Evolutionary conservation across 495 filamentous ascomycete species (phyloP), one percentile per base, ranked within the genome.

Genomic region (Astrothelium macrocarpum): DNA sequence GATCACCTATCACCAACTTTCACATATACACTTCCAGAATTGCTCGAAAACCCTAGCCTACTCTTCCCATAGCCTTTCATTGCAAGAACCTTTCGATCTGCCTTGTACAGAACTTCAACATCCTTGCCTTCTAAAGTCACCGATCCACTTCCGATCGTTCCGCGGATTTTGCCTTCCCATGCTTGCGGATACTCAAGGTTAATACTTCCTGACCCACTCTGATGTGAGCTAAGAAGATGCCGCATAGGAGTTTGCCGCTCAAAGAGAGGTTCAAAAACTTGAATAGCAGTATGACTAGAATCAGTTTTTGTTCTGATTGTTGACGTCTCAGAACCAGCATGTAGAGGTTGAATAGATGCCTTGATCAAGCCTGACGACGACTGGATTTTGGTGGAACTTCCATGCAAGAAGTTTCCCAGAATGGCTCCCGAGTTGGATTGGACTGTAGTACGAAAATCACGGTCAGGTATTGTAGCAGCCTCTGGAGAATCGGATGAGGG

Each of bases 141-240:
- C 9, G 26, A 9, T 29, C 49, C 49, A 56, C 23, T 56, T 29
- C 49, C 23, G 7, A 9, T 28, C 49, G 25, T 10, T 3, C 49
- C 49, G 12, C 25, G 12, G 25, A 56, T 62, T 9, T 53, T 43
- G 11, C 73, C 73, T 53, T 73, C 70, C 73, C 73, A 74, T 53
- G 68, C 70, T 32, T 73, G 63, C 26, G 73, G 73, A 65, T 74
- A 74, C n/a, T 45, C 49, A 20, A 76, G 53, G 12, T 70, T 36
- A 7, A 76, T 49, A 1, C 45, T 34, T 2, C 73, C 73, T 3
- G 68, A 68, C 10, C 39, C 59, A 14, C 56, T 65, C 28, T 64
- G 63, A 62, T 75, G 73, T 31, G 34, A 31, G 49, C 67, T 71
- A 10, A 53, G 42, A 12, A 75, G 60, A 26, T 64, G 62, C 9